Evolutionary conservation across 1,139 yeast species (phyloP), one percentile per base, ranked within the genome.

Genomic region (Protomyces inundatus): DNA sequence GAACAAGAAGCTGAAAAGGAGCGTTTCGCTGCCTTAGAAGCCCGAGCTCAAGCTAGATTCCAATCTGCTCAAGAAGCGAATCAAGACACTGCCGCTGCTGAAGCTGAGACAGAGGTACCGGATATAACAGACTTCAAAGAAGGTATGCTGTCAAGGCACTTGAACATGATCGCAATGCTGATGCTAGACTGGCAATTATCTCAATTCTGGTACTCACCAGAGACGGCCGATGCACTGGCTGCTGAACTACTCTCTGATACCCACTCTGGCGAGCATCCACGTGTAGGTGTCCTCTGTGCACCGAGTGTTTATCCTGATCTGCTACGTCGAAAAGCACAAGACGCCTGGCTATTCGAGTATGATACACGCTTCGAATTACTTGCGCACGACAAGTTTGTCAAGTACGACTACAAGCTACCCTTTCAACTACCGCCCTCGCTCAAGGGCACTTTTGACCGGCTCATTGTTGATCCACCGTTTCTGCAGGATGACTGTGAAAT

Each of bases 301-400:
- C 97, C 97, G 5, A 87, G 96, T 0, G 97, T 89, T 1, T 90
- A 85, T 75, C 96, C 96, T 0, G 95, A 95, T 0, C 82, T 90
- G 55, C 81, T 80, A 69, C 82, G 83, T 1, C 40, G 65, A 34
- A 57, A 12, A 2, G 56, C 63, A 7, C 33, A 85, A 5, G 75
- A 77, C 6, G 73, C 88, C 34, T 89, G 88, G 72, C 78, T 90
- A 62, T 78, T 90, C 65, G 97, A 90, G 73, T 88, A 72, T 71
- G 97, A 90, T 72, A 82, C 79, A 59, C 80, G 97, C 71, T 90
- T 90, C 73, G 84, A 82, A 67, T 77, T 86, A 10, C 76, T 90
- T 65, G 91, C 91, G 0, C 91, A 90, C 0, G 81, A 82, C 12
- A 81, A 84, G 66, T 90, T 87, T 74, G 82, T 81, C 35, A 83